phyloP scores from a whole-genome alignment of 2,329 filamentous ascomycete species.

The Sclerotinia trifoliorum region DNA sequence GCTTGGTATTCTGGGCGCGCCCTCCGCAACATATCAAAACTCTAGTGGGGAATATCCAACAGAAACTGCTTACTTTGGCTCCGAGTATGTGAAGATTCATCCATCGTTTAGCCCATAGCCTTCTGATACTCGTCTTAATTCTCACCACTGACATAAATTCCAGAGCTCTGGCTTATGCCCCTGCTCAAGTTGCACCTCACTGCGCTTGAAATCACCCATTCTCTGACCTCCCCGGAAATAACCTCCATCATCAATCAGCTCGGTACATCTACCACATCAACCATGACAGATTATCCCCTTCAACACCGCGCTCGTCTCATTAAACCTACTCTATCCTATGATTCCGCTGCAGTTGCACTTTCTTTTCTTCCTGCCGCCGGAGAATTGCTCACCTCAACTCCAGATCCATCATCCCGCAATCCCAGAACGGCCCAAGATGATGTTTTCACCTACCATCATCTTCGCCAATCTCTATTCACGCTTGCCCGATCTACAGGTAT shows the following conservation, averaged over 20 bases:
- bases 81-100: conserved; percentile 60
- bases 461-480: conserved; percentile 74
- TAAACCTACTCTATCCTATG: conserved; percentile 80
- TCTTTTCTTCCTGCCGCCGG: conserved; percentile 80
- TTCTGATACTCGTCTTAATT: neutral
- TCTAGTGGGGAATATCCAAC: conserved; percentile 68
- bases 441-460: conserved; percentile 83
- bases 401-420: conserved; percentile 24
- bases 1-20: conserved; percentile 84
- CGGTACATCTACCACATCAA: conserved; percentile 50
- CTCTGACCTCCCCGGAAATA: conserved; percentile 68
- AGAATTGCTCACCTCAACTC: conserved; percentile 45
- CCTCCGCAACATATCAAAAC: conserved; percentile 70
- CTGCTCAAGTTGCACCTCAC: conserved; percentile 78
- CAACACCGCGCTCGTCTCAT: conserved; percentile 71
- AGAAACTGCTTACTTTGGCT: conserved; percentile 59
- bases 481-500: conserved; percentile 61
- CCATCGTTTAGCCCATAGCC: neutral
- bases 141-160: neutral
- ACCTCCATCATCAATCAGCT: conserved; percentile 58
- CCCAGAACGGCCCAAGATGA: conserved; percentile 51
- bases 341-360: conserved; percentile 79
- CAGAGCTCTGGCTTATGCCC: conserved; percentile 87
- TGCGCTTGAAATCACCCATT: conserved; percentile 79
- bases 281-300: conserved; percentile 65